phyloP scores from a whole-genome alignment of 768 basidiomycete species.

The Trametes meyenii region DNA sequence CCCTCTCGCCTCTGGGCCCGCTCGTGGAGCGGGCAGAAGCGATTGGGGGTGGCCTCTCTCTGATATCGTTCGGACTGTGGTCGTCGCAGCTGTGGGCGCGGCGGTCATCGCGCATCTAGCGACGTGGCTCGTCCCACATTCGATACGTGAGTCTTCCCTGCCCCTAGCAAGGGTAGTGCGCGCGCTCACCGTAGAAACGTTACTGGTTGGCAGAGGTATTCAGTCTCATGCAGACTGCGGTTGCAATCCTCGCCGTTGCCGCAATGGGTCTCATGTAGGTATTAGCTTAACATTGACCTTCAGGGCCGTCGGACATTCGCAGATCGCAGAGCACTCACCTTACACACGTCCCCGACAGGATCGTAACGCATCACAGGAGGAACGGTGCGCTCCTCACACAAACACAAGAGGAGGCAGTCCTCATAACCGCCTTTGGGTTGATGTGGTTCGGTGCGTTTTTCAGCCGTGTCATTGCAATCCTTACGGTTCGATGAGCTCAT shows the following conservation, averaged over 20 bases:
- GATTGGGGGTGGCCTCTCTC: background rate
- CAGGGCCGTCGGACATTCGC: too few relatives aligned
- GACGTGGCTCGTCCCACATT: conserved; percentile 22
- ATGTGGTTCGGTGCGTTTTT: conserved; percentile 71
- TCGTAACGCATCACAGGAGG: conserved; percentile 66
- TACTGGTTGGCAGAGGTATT: conserved; percentile 29
- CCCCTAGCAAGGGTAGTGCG: too few relatives aligned
- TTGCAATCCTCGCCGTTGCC: conserved; percentile 69
- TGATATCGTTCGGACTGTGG: background rate
- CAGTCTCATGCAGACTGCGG: conserved; percentile 60
- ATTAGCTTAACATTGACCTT: background rate
- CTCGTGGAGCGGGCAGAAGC: background rate
- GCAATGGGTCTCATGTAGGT: conserved; percentile 67
- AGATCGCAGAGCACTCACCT: too few relatives aligned
- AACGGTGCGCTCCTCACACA: conserved; percentile 65
- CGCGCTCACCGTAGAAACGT: too few relatives aligned
- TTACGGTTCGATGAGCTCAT: too few relatives aligned
- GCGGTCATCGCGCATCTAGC: conserved; percentile 27
- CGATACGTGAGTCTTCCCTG: conserved; percentile 23
- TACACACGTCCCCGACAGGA: conserved; percentile 45
- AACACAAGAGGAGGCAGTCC: conserved; percentile 70
- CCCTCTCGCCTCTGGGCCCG: background rate
- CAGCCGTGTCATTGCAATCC: too few relatives aligned
- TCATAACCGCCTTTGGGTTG: conserved; percentile 72
- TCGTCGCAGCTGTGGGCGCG: conserved; percentile 23